phyloP scores from a whole-genome alignment of 805 yeast genomes.

The Hanseniaspora vineae region DNA sequence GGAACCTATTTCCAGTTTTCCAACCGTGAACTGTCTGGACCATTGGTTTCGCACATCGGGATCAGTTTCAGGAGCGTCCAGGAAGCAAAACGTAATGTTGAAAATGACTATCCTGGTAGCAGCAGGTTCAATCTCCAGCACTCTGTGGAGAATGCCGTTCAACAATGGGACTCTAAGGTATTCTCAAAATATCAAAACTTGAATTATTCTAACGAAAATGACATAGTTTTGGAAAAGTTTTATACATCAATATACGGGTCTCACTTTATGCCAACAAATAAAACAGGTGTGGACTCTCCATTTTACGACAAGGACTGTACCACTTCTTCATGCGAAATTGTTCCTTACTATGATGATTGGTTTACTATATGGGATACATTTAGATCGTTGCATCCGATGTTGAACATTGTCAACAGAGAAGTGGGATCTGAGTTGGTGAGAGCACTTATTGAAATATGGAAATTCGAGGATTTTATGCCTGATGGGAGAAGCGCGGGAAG shows the following conservation, averaged over 20 bases:
- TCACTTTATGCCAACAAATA: constrained; percentile 22
- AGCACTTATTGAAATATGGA: constrained; percentile 19
- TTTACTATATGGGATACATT: constrained; percentile 29
- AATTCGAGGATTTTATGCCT: constrained; percentile 26
- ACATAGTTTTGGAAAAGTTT: constrained; percentile 9
- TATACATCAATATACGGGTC: constrained; percentile 22
- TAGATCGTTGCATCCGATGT: constrained; percentile 24
- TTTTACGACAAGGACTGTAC: constrained; percentile 1
- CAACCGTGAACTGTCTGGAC: constrained; percentile 2
- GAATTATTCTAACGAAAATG: constrained; percentile 10
- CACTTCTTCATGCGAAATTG: not conserved
- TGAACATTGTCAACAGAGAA: constrained; percentile 19
- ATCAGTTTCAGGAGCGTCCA: constrained; percentile 10
- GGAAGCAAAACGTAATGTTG: constrained; percentile 8
- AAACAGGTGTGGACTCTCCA: constrained; percentile 15
- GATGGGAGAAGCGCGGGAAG: constrained; percentile 27
- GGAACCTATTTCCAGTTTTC: constrained; percentile 20
- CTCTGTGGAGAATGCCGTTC: constrained; percentile 2
- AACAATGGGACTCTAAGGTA: constrained; percentile 14
- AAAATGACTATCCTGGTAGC: not conserved
- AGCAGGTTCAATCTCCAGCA: constrained; percentile 3
- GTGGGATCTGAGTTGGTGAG: constrained; percentile 21
- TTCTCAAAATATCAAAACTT: constrained; percentile 13
- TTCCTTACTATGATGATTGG: constrained; percentile 26
- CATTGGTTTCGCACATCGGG: constrained; percentile 6